phyloP scores from a whole-genome alignment of 108 stramenopile species.

The Pseudonitzschia delicatissima region DNA sequence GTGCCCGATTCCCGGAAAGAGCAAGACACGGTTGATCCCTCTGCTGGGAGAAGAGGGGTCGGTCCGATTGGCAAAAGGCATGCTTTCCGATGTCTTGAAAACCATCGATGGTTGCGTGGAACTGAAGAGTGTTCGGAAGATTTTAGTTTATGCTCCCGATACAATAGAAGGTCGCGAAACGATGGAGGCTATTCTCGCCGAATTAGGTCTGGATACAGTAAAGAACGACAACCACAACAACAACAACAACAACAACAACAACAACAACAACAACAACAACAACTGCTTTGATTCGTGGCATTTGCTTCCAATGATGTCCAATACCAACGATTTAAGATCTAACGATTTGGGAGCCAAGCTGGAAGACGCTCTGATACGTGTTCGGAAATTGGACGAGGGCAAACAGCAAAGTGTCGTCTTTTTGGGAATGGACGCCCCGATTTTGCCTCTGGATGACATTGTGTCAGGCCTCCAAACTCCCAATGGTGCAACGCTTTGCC shows the following conservation, averaged over 20 bases:
- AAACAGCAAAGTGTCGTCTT: conserved; percentile 48
- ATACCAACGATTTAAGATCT: conserved; percentile 34
- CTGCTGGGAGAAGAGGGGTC: conserved; percentile 66
- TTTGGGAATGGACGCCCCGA: conserved; percentile 87
- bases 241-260: background rate
- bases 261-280: background rate
- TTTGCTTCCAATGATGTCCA: conserved; percentile 20
- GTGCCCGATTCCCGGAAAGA: conserved; percentile 69
- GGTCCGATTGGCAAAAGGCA: conserved; percentile 63
- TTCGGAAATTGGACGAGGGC: conserved; percentile 19
- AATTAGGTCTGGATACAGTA: conserved; percentile 23
- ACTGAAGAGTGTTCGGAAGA: conserved; percentile 40
- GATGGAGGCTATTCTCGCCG: conserved; percentile 43
- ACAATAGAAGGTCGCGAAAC: conserved; percentile 26
- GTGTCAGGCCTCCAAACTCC: conserved; percentile 37
- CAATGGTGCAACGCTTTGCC: conserved; percentile 57
- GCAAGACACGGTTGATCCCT: conserved; percentile 70
- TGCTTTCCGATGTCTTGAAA: conserved; percentile 75
- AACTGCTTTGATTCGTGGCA: background rate
- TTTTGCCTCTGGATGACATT: conserved; percentile 71
- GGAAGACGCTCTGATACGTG: conserved; percentile 51
- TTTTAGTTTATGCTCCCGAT: conserved; percentile 66
- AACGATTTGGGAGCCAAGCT: conserved; percentile 65
- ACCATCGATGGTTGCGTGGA: conserved; percentile 40
- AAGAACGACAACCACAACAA: background rate